These are phyloP conservation scores for Aureobasidium sp. DNA, from an alignment of 2,329 filamentous ascomycete species.

Conservation along the genomic window DNA sequence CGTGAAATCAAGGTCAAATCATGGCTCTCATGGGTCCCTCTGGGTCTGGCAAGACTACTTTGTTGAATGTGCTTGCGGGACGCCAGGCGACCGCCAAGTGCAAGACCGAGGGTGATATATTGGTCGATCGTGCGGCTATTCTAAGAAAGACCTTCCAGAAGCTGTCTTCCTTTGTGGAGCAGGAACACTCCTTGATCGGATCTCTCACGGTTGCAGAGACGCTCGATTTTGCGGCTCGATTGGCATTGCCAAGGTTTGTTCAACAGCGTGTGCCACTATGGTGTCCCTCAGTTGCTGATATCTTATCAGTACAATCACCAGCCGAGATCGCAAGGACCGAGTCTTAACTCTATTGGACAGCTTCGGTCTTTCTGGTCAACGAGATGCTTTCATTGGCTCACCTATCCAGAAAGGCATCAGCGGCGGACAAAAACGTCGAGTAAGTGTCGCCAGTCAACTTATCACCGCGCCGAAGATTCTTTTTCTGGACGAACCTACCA, in stretches of 20 bases:
- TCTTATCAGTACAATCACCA: not conserved
- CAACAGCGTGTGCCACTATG: no score
- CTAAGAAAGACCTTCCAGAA: no score
- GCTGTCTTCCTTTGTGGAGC: no score
- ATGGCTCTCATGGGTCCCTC: no score
- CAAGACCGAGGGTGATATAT: no score
- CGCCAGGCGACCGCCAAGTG: no score
- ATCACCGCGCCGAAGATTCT: constrained; percentile 70
- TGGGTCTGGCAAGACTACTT: no score
- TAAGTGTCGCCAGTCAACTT: constrained; percentile 70
- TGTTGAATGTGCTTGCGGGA: no score
- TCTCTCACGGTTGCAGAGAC: constrained; percentile 73
- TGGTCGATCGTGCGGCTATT: no score
- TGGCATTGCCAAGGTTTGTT: not conserved
- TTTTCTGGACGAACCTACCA: constrained; percentile 76
- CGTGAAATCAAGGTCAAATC: no score
- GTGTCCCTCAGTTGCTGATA: not conserved
- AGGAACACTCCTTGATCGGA: constrained; percentile 75
- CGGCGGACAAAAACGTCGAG: constrained; percentile 73
- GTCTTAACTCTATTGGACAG: not conserved
- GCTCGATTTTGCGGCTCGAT: constrained; percentile 57
- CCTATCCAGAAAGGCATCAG: constrained; percentile 72
- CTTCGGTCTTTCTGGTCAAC: constrained; percentile 65
- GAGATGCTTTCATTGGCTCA: constrained; percentile 65
- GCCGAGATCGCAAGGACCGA: not conserved